A percentile compares a stretch with the other conserved stretches of the same genome.
Evolutionary conservation across 2,329 filamentous ascomycete genomes (phyloP).

Genomic region (Botrytis hyacinthi): DNA sequence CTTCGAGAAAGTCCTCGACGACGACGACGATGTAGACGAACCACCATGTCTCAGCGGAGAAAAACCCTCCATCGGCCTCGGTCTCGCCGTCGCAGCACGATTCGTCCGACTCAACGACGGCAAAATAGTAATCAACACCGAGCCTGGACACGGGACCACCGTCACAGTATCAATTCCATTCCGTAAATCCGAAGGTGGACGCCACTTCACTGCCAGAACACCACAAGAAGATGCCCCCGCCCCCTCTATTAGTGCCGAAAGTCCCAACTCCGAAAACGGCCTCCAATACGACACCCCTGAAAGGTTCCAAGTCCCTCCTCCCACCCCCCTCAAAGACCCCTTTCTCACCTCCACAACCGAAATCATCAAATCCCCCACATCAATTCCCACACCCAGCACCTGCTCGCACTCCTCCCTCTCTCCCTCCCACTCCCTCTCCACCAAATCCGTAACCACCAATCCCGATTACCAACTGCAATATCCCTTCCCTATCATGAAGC

Average conservation of each 20-base stretch:
- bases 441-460: slow-evolving; percentile 14
- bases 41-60: slow-evolving; percentile 17
- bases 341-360: neutral
- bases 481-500: slow-evolving; percentile 19
- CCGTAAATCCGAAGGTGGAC: slow-evolving; percentile 20
- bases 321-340: neutral
- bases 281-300: neutral
- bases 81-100: slow-evolving; percentile 29
- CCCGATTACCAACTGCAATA: slow-evolving; percentile 26
- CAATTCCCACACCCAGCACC: neutral
- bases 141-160: slow-evolving; percentile 25
- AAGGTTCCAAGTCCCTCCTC: neutral
- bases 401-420: neutral
- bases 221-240: no score
- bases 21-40: slow-evolving; percentile 42
- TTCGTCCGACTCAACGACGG: slow-evolving; percentile 31
- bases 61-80: slow-evolving; percentile 26
- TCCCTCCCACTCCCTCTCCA: neutral
- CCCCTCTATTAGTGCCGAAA: no score
- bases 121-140: slow-evolving; percentile 30
- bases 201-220: neutral
- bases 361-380: neutral
- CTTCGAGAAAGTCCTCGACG: slow-evolving; percentile 55
- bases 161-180: slow-evolving; percentile 32
- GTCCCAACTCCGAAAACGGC: neutral